Conservation (phyloP, 2,329 filamentous ascomycete species). For the Pezicula radicicola region DNA sequence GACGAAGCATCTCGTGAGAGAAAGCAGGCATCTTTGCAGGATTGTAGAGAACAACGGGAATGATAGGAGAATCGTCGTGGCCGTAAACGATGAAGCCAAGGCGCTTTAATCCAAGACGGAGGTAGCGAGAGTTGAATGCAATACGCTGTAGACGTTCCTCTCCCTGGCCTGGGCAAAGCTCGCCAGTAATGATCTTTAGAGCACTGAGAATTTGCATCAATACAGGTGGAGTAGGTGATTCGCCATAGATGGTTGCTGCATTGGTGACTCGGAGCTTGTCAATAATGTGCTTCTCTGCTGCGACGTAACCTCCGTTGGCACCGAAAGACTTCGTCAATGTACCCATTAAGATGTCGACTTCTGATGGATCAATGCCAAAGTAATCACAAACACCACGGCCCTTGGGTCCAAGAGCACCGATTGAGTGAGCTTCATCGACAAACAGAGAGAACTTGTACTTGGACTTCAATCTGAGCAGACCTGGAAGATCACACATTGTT, state of each 20-base stretch:
- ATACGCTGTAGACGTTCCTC: slow-evolving; percentile 94
- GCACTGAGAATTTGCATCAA: slow-evolving; percentile 88
- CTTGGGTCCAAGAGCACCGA: slow-evolving; percentile 84
- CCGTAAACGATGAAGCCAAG: slow-evolving; percentile 96
- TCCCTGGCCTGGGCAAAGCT: slow-evolving; percentile 84
- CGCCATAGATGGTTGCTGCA: slow-evolving; percentile 81
- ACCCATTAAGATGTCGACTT: slow-evolving; percentile 96
- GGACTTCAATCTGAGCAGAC: slow-evolving; percentile 80
- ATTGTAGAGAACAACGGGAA: slow-evolving; percentile 92
- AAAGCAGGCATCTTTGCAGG: slow-evolving; percentile 99
- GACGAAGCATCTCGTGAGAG: slow-evolving; percentile 96
- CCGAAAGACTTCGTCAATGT: slow-evolving; percentile 98
- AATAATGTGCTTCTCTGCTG: slow-evolving; percentile 84
- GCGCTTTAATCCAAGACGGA: slow-evolving; percentile 95
- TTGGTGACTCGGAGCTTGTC: slow-evolving; percentile 87
- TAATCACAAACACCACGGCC: slow-evolving; percentile 97
- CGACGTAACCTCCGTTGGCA: slow-evolving; percentile 94
- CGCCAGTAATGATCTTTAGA: slow-evolving; percentile 84
- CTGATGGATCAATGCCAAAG: slow-evolving; percentile 82
- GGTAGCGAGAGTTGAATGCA: slow-evolving; percentile 96
- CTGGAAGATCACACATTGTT: slow-evolving; percentile 96
- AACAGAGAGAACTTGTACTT: slow-evolving; percentile 98
- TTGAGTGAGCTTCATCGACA: slow-evolving; percentile 93
- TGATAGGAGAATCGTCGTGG: slow-evolving; percentile 96
- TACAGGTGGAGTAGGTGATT: slow-evolving; percentile 83